Evolutionary conservation across 345 rosid genomes (phyloP), one percentile per base, ranked within the genome.

Genomic region (Schrenkiella parvula): DNA sequence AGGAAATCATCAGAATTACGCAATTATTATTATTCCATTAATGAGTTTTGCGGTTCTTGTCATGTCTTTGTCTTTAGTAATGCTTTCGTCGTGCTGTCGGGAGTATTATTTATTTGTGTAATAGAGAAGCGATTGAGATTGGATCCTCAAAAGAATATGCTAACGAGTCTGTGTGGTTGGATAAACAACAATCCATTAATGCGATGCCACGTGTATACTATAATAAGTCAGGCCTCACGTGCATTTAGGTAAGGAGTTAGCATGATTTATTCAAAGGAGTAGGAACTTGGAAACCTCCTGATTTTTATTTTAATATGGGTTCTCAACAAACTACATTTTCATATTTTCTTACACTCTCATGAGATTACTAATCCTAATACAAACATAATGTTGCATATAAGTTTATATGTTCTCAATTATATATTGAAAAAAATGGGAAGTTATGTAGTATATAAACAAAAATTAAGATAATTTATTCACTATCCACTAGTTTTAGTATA

Each of bases 81-180:
- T 60, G 73, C 73, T 60, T 60, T 75, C 64, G 54, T 68, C 74
- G 79, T 53, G 74, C 6, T 68, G 79, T 75, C 74, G 74, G 69
- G 54, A 26, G 34, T 21, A 41, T 55, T 18, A 29, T 68, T 8
- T 19, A 37, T 29, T 46, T 46, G 17, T 12, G 55, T 23, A 23
- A 6, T 14, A 23, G n/a, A 23, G 2, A 23, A 47, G 9, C 50
- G 8, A 1, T 11, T 42, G 8, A 50, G 43, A 29, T 3, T 60
- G 47, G 73, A 74, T 67, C 56, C 26, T 52, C 31, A 7, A 14
- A 65, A 31, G 55, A 74, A 38, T 75, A 44, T 32, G 41, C 17
- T 52, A 43, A 75, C 69, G 55, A n/a, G 54, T 68, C 69, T 42
- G 79, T 75, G 64, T 75, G 64, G 70, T 59, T 68, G 1, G 46